Evolutionary conservation across 2,329 filamentous ascomycete genomes (phyloP), one percentile per base, ranked within the genome.

Genomic region (Dothideomycetidae sp.): DNA sequence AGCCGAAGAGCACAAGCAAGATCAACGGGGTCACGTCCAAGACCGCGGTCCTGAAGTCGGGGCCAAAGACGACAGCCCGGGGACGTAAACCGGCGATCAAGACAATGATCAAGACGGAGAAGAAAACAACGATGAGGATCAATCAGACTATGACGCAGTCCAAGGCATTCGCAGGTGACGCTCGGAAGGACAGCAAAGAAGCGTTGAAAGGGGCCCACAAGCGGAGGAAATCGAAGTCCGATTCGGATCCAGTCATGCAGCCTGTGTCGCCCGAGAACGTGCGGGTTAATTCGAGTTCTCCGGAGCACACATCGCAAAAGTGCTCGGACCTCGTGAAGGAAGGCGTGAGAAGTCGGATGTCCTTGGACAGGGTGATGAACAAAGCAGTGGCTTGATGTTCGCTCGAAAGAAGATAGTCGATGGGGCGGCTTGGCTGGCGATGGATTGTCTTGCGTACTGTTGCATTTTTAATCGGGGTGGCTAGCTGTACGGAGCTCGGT

Each of bases 131-230:
- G 19, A 37, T 29, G 17, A 42, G 33, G 23, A 31, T 31, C 31
- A 43, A 31, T 21, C 36, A 38, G 14, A 37, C 21, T 14, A 36
- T 35, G 37, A 21, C 37, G n/a, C 33, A 33, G 17, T 31, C 32
- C n/a, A 36, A 41, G 23, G 32, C 37, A 9, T 26, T 37, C 35
- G 12, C 31, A 9, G 29, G 29, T 4, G 15, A 39, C 5, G 19
- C 36, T 2, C 30, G 40, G 1, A 45, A 46, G 19, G 37, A 43
- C 14, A 50, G 40, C 36, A 55, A 53, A 40, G 21, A 43, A 23
- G 38, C 43, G n/a, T 38, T 42, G 9, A 39, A 41, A 12, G 38
- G 35, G 4, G 36, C 28, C 12, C 10, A n/a, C 11, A 38, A 38
- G 29, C 29, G 36, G 10, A 19, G 36, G 5, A 32, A 30, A 17